These are phyloP conservation scores for Bodo saltans DNA, from an alignment of 78 protist species.

Conservation along the genomic window DNA sequence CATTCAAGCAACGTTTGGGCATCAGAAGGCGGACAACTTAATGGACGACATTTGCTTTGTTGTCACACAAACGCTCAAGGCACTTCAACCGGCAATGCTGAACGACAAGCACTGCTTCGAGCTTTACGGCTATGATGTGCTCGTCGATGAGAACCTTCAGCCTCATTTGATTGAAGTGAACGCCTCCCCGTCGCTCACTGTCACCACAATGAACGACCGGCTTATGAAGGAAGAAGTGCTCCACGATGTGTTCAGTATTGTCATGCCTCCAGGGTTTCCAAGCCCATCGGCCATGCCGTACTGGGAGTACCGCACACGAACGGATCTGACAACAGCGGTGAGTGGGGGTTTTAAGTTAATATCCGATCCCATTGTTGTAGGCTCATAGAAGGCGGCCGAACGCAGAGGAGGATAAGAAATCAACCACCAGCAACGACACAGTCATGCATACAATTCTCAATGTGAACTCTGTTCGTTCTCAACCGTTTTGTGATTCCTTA, in stretches of 20 bases:
- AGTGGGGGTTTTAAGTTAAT: too few relatives aligned
- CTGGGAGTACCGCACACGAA: too few relatives aligned
- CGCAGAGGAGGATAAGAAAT: too few relatives aligned
- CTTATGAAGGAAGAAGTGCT: conserved; percentile 47
- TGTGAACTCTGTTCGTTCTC: too few relatives aligned
- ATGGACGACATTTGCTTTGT: conserved; percentile 41
- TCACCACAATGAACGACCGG: conserved; percentile 63
- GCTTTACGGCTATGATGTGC: conserved; percentile 58
- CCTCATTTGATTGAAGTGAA: conserved; percentile 82
- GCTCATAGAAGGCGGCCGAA: too few relatives aligned
- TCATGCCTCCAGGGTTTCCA: conserved; percentile 10
- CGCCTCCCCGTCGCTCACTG: conserved; percentile 68
- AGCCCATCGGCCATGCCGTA: too few relatives aligned
- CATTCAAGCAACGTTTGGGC: conserved; percentile 22
- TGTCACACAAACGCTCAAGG: conserved; percentile 40
- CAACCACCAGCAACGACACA: too few relatives aligned
- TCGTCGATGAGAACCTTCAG: conserved; percentile 54
- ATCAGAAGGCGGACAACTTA: conserved; percentile 1
- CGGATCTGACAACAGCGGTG: too few relatives aligned
- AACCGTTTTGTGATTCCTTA: too few relatives aligned
- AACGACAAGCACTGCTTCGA: conserved; percentile 81
- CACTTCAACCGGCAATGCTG: conserved; percentile 47
- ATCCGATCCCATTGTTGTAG: too few relatives aligned
- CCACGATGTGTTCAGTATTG: conserved; percentile 54
- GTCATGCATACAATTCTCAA: too few relatives aligned